Base-by-base conservation (phyloP, 495 filamentous ascomycete genomes). In the Penicillium ochrochloron region DNA sequence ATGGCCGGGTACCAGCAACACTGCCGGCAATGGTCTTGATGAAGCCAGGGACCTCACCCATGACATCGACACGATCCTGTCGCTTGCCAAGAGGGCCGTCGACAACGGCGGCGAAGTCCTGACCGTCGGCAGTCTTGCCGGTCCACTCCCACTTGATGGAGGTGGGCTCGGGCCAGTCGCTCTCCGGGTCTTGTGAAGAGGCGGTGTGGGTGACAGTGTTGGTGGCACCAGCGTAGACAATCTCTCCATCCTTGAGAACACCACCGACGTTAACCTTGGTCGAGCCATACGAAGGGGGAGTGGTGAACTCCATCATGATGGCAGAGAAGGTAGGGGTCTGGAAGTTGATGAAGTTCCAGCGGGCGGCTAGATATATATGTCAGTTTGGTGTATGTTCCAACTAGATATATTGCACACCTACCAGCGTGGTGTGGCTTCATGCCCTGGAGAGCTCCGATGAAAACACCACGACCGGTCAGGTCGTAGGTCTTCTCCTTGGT, bases 391-490 rank as follows among this genome's bases (percentile, higher is more conserved):
- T n/a, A 17, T 2, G 23, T 6, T 34, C 10, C 12, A 3, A 9
- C 6, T 0, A 1, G n/a, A 23, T 14, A 14, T 37, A 23, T 12
- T 25, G 19, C n/a, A 9, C 5, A 15, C 37, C 44, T 84, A 91
- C 89, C 89, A 44, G 93, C 93, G 78, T 98, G 96, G 74, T 99
- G 95, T 15, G 95, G 95, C 83, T 98, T 99, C 96, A 98, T 98
- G 66, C 93, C 95, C 75, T 99, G 95, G 42, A 98, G 81, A 35
- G 92, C 93, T 75, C 92, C 88, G 66, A 87, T 81, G 75, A 93
- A 91, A 65, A 96, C 77, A 27, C 86, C 93, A 63, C 80, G 85
- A 46, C 95, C 95, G 59, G 85, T 89, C 74, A 96, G 87, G 71
- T 97, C 88, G 41, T 96, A 80, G n/a, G 88, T 88, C 57, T 92